A percentile compares a stretch with the other conserved stretches of the same genome.
Evolutionary conservation across 2,329 filamentous ascomycete genomes (phyloP).

Genomic region (Escovopsis weberi): DNA sequence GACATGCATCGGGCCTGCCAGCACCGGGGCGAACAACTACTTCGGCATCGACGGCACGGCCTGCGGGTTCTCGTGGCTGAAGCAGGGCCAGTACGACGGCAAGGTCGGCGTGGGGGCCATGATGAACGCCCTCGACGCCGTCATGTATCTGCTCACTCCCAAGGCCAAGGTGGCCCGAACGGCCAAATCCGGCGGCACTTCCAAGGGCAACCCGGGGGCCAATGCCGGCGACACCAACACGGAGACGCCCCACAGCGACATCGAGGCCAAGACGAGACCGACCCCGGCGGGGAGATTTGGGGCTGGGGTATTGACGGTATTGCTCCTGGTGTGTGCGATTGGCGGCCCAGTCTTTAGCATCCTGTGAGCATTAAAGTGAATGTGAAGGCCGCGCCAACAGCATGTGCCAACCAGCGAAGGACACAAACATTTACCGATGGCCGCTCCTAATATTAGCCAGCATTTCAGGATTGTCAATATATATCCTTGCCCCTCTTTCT

Average conservation of each 20-base stretch:
- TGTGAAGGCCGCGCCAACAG: not conserved
- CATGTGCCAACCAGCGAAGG: not conserved
- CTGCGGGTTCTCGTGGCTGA: slow-evolving; percentile 54
- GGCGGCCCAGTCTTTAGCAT: slow-evolving; percentile 36
- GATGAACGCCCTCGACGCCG: slow-evolving; percentile 50
- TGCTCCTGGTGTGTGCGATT: slow-evolving; percentile 32
- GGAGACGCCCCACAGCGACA: slow-evolving; percentile 15
- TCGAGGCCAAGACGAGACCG: slow-evolving; percentile 20
- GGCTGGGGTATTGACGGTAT: slow-evolving; percentile 40
- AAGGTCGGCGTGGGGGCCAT: slow-evolving; percentile 50
- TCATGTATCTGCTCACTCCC: slow-evolving; percentile 44
- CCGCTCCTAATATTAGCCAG: no score
- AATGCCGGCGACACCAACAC: slow-evolving; percentile 20
- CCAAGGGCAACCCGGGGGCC: slow-evolving; percentile 33
- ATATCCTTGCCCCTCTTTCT: no score
- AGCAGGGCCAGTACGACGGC: slow-evolving; percentile 39
- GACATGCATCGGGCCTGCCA: slow-evolving; percentile 34
- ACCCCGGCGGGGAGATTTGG: slow-evolving; percentile 37
- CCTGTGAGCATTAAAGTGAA: slow-evolving; percentile 13
- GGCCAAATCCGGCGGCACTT: slow-evolving; percentile 43
- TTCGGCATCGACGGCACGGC: slow-evolving; percentile 41
- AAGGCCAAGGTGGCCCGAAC: slow-evolving; percentile 32
- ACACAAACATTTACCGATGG: not conserved
- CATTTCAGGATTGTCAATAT: no score
- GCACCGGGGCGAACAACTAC: slow-evolving; percentile 19